Evolutionary conservation across 2,329 filamentous ascomycete species (phyloP), one percentile per base, ranked within the genome.

Genomic region (Aspergillus pseudoviridinutans): DNA sequence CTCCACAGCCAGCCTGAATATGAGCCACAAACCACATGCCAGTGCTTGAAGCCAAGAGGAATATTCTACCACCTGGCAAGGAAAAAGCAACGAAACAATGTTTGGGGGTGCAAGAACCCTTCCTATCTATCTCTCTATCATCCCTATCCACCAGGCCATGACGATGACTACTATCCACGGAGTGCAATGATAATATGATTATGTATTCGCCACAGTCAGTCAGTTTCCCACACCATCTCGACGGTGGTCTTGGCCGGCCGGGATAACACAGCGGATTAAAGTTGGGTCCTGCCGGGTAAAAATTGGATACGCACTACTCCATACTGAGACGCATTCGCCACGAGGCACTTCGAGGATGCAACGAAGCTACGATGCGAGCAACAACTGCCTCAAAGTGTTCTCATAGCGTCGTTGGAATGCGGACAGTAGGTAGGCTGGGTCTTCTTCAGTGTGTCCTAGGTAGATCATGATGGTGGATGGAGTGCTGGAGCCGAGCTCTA

Each of bases 131-230:
- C 24, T 17, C 42, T 46, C 4, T 27, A 35, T 35, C 4, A 14
- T 35, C 44, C 42, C 42, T 46, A 22, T 47, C 14, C 44, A 25
- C 8, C 44, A 47, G 24, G 22, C 44, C 8, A 47, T 17, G 44
- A 47, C 12, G 20, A 47, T 27, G 44, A 47, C 44, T 25, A 47
- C 44, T 24, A 12, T 27, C 22, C 44, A 7, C 3, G 22, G 44
- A 47, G 10, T 25, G 22, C 22, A 27, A 52, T 52, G 50, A 52
- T 52, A 52, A 52, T 52, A 50, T 32, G 22, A 50, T 51, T 55
- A 55, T 55, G 53, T 51, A 51, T 49, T 55, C 46, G 54, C 54
- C 49, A 55, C 47, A 24, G 22, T 47, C 20, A 24, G 1, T 24
- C 44, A 47, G 20, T 25, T 24, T 24, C 9, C 44, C 44, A 8